Percentiles rank a stretch among this genome's conserved stretches.
These are phyloP conservation scores for Aleurites moluccanus DNA, from an alignment of 441 rosid genomes.

Conservation along the genomic window DNA sequence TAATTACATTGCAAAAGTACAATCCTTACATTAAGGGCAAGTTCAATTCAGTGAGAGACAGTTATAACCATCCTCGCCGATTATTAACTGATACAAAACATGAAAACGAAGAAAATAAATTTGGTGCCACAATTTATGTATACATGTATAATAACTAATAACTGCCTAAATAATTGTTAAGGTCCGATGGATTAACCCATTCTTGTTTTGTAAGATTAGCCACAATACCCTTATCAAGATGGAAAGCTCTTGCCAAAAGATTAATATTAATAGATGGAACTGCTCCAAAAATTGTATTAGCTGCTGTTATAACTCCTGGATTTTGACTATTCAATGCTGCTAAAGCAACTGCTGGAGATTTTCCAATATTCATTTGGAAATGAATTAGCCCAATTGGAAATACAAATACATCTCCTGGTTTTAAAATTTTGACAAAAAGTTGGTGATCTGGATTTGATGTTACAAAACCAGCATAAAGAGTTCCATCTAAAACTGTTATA, in stretches of 20 bases:
- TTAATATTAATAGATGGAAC: not conserved
- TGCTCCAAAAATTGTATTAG: conserved; percentile 12
- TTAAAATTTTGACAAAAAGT: not conserved
- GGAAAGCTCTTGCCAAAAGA: not conserved
- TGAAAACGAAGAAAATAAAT: not conserved
- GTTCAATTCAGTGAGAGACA: no score
- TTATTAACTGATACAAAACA: no score
- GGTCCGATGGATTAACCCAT: not conserved
- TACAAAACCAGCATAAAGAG: no score
- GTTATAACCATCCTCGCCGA: no score
- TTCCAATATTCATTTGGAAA: conserved; percentile 18
- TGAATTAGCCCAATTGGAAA: conserved; percentile 21
- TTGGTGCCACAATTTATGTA: not conserved
- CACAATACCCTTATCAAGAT: not conserved
- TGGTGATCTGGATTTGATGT: no score
- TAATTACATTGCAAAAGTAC: no score
- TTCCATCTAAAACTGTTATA: no score
- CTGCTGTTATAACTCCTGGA: conserved; percentile 11
- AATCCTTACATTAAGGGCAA: no score
- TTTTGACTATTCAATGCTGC: conserved; percentile 14
- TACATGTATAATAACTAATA: no score
- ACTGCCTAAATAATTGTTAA: not conserved
- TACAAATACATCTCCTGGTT: conserved; percentile 4
- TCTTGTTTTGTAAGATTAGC: not conserved
- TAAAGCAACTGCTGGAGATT: conserved; percentile 1